Conservation (phyloP, 148 eudicot species). For the Camellia japonica region DNA sequence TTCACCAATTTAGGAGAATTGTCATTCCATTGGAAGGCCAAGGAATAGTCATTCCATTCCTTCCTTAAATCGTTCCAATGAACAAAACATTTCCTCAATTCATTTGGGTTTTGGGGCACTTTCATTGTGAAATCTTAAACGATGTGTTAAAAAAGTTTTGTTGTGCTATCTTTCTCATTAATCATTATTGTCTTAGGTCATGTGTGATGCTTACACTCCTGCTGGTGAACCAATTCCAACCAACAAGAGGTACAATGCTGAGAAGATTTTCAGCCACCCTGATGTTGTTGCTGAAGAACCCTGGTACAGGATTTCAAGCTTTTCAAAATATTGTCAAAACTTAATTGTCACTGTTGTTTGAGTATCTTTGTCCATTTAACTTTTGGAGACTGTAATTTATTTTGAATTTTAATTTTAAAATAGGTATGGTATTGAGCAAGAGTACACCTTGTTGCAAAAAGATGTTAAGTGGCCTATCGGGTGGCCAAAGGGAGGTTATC, state of each 20-base stretch:
- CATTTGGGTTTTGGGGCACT: neutral
- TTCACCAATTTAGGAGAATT: no score
- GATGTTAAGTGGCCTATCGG: slow-evolving; percentile 52
- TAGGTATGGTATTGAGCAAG: slow-evolving; percentile 56
- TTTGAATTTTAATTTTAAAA: neutral
- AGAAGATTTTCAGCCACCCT: slow-evolving; percentile 43
- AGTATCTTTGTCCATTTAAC: neutral
- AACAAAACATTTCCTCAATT: no score
- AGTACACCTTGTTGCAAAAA: slow-evolving; percentile 50
- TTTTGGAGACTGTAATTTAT: no score
- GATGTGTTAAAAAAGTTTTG: neutral
- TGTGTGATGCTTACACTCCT: slow-evolving; percentile 53
- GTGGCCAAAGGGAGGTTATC: slow-evolving; percentile 54
- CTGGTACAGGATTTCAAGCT: slow-evolving; percentile 28
- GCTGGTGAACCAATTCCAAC: slow-evolving; percentile 55
- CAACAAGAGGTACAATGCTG: slow-evolving; percentile 46
- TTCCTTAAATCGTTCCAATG: no score
- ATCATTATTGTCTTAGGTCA: slow-evolving; percentile 26
- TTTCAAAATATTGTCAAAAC: neutral
- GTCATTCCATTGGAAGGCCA: no score
- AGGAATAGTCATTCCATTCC: no score
- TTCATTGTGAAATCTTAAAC: neutral
- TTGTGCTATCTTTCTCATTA: neutral
- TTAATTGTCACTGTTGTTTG: neutral
- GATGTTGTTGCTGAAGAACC: slow-evolving; percentile 42